Percentiles rank a stretch among this genome's conserved stretches.
phyloP scores from a whole-genome alignment of 768 basidiomycete species.

The Kwoniella bestiolae region DNA sequence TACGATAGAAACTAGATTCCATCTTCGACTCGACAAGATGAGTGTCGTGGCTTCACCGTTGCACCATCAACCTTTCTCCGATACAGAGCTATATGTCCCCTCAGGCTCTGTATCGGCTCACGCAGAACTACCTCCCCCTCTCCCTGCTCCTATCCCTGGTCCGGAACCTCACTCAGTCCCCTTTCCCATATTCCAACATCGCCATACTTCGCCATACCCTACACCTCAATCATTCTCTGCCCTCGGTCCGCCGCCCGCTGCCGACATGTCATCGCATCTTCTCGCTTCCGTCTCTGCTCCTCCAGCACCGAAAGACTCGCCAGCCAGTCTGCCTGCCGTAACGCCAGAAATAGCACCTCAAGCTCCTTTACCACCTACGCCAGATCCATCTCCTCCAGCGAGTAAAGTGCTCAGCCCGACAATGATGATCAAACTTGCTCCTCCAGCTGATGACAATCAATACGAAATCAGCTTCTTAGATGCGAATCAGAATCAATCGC shows the following conservation, averaged over 20 bases:
- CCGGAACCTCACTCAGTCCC: slow-evolving; percentile 18
- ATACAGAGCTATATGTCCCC: slow-evolving; percentile 31
- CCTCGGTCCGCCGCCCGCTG: slow-evolving; percentile 38
- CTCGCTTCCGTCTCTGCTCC: slow-evolving; percentile 26
- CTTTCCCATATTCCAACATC: slow-evolving; percentile 45
- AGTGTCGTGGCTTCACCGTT: slow-evolving; percentile 32
- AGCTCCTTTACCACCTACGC: slow-evolving; percentile 36
- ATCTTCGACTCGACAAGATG: slow-evolving; percentile 10
- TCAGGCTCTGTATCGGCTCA: slow-evolving; percentile 37
- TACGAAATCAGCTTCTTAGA: slow-evolving; percentile 16
- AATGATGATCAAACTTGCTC: slow-evolving; percentile 46
- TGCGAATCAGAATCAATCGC: not conserved
- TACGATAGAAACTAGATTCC: not conserved
- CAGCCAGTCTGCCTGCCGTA: slow-evolving; percentile 27
- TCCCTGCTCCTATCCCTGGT: slow-evolving; percentile 15
- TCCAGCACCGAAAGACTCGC: slow-evolving; percentile 31
- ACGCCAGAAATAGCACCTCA: slow-evolving; percentile 22
- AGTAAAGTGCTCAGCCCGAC: slow-evolving; percentile 38
- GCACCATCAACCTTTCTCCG: slow-evolving; percentile 30
- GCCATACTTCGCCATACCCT: slow-evolving; percentile 46
- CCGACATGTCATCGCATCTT: slow-evolving; percentile 4
- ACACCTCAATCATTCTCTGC: slow-evolving; percentile 46
- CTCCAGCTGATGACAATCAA: slow-evolving; percentile 35
- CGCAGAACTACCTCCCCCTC: slow-evolving; percentile 33
- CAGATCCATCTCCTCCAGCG: slow-evolving; percentile 39